Evolutionary conservation across 768 basidiomycete genomes (phyloP).

Genomic region (Boletus speciosus): DNA sequence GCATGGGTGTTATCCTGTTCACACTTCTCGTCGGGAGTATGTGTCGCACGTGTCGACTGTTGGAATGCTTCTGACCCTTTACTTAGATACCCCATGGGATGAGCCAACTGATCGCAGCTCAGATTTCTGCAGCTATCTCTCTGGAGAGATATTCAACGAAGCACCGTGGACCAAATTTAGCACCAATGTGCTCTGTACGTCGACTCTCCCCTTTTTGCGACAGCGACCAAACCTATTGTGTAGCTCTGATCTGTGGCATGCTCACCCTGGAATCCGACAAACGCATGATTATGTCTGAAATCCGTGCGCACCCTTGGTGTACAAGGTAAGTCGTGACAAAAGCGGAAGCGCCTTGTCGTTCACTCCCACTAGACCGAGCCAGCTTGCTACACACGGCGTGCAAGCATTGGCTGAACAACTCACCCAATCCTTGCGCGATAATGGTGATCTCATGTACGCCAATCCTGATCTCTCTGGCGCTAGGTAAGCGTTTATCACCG

Average conservation of each 20-base stretch:
- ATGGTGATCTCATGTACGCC: slow-evolving; percentile 74
- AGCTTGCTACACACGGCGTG: slow-evolving; percentile 52
- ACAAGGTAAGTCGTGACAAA: slow-evolving; percentile 44
- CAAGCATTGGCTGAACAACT: slow-evolving; percentile 64
- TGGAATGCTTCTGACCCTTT: not conserved
- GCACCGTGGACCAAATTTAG: slow-evolving; percentile 76
- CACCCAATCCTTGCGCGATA: slow-evolving; percentile 59
- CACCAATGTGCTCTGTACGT: slow-evolving; percentile 58
- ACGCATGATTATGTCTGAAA: slow-evolving; percentile 61
- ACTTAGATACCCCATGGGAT: slow-evolving; percentile 94
- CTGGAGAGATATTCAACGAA: slow-evolving; percentile 69
- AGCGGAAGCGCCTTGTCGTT: not conserved
- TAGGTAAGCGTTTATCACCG: slow-evolving; percentile 27
- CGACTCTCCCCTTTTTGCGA: not conserved
- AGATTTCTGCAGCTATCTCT: slow-evolving; percentile 75
- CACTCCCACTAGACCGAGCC: slow-evolving; percentile 52
- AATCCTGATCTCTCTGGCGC: slow-evolving; percentile 45
- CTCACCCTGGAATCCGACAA: slow-evolving; percentile 65
- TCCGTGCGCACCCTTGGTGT: slow-evolving; percentile 69
- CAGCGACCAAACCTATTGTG: slow-evolving; percentile 1
- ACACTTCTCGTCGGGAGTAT: slow-evolving; percentile 87
- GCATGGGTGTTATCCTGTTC: slow-evolving; percentile 90
- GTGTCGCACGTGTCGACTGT: slow-evolving; percentile 25
- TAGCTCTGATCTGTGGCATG: slow-evolving; percentile 76
- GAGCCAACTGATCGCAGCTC: slow-evolving; percentile 77